These are phyloP conservation scores for Phoma sp. DNA, from an alignment of 2,329 filamentous ascomycete genomes.

Conservation along the genomic window DNA sequence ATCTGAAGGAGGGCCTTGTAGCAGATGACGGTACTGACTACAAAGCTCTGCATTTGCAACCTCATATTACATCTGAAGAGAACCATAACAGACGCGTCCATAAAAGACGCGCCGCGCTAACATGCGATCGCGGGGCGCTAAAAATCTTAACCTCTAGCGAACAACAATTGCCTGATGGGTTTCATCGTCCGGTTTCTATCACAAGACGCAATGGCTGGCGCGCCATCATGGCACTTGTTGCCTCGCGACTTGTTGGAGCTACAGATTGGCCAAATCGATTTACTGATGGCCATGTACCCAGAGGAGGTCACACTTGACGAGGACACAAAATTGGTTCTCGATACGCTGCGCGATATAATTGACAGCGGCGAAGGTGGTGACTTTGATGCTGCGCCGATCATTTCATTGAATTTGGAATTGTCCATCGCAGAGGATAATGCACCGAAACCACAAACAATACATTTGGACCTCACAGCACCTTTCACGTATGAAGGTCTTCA, in stretches of 20 bases:
- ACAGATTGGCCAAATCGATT: conserved; percentile 38
- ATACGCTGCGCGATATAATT: conserved; percentile 17
- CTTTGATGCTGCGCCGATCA: conserved; percentile 9
- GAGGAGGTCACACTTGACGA: conserved; percentile 26
- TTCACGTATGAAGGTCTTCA: conserved; percentile 19
- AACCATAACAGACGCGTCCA: background rate
- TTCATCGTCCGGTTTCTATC: background rate
- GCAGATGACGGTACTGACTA: background rate
- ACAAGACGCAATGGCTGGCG: background rate
- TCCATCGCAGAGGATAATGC: conserved; percentile 2
- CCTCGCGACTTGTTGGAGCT: conserved; percentile 34
- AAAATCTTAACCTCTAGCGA: background rate
- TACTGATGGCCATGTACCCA: conserved; percentile 39
- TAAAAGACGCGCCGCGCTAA: conserved; percentile 4
- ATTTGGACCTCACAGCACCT: conserved; percentile 28
- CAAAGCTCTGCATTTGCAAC: background rate
- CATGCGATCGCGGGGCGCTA: conserved; percentile 10
- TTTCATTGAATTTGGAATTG: conserved; percentile 23
- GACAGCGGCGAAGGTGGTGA: background rate
- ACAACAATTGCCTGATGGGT: background rate
- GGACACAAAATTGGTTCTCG: conserved; percentile 10
- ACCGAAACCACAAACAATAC: conserved; percentile 5
- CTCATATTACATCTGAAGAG: background rate
- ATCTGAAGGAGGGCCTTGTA: background rate
- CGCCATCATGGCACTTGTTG: conserved; percentile 24